Conservation (phyloP, 768 basidiomycete species). For the Brasilioporus rufonigricans region DNA sequence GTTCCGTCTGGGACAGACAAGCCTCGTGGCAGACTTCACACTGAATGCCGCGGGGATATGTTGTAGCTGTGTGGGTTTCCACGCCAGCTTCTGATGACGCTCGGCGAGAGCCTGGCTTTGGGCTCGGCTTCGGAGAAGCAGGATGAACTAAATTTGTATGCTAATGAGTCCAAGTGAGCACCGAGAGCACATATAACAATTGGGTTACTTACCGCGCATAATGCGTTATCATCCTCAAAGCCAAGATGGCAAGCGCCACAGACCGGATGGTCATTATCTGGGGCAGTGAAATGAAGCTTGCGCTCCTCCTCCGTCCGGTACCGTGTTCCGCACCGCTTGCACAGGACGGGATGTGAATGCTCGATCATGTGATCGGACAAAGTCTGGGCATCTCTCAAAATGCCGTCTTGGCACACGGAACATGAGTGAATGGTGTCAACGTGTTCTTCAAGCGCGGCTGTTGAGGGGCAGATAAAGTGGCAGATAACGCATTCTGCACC, state of each 20-base stretch:
- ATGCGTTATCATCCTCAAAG: slow-evolving; percentile 34
- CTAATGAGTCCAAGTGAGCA: slow-evolving; percentile 16
- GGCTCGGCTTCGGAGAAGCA: slow-evolving; percentile 12
- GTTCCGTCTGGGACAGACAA: slow-evolving; percentile 22
- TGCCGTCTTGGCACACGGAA: slow-evolving; percentile 28
- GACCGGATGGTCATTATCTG: slow-evolving; percentile 36
- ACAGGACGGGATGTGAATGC: slow-evolving; percentile 26
- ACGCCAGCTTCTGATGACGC: slow-evolving; percentile 8
- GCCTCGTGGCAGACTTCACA: slow-evolving; percentile 26
- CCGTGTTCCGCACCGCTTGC: slow-evolving; percentile 31
- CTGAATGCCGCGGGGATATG: slow-evolving; percentile 5
- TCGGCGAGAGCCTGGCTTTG: slow-evolving; percentile 10
- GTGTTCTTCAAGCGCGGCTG: slow-evolving; percentile 24
- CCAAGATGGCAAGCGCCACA: slow-evolving; percentile 34
- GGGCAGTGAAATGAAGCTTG: slow-evolving; percentile 36
- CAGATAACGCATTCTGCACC: slow-evolving; percentile 26
- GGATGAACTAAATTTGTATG: slow-evolving; percentile 16
- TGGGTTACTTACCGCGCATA: slow-evolving; percentile 27
- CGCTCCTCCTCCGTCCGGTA: slow-evolving; percentile 37
- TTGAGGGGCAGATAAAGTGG: slow-evolving; percentile 21
- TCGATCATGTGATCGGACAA: slow-evolving; percentile 30
- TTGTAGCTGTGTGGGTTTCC: background rate
- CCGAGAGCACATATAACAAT: slow-evolving; percentile 1
- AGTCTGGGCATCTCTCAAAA: slow-evolving; percentile 25
- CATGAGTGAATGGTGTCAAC: slow-evolving; percentile 28